Percentiles rank a stretch among this genome's conserved stretches.
These are phyloP conservation scores for Sapria himalayana DNA, from an alignment of 345 rosid species.

Conservation along the genomic window DNA sequence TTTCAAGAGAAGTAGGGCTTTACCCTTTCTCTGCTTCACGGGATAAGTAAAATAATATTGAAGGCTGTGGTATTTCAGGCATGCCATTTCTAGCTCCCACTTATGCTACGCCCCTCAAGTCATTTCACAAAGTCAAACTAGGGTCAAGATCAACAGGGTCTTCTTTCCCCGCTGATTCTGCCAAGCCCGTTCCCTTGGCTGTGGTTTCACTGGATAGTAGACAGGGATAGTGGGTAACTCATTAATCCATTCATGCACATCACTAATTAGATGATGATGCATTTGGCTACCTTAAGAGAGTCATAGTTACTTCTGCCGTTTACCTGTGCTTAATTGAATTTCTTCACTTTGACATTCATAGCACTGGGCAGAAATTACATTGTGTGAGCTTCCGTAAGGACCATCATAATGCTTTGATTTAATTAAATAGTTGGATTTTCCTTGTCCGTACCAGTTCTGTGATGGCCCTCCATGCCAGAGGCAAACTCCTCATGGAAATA, in stretches of 20 bases:
- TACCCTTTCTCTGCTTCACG: no score
- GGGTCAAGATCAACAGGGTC: conserved; percentile 12
- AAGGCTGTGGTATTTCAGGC: no score
- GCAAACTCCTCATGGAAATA: neutral
- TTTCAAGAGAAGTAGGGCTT: no score
- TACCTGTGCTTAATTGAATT: conserved; percentile 5
- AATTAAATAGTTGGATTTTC: conserved; percentile 4
- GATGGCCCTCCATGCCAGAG: neutral
- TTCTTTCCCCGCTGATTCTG: conserved; percentile 10
- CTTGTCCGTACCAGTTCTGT: conserved; percentile 3
- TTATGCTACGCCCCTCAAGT: no score
- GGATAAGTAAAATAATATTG: no score
- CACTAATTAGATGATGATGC: conserved; percentile 11
- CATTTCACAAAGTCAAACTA: conserved; percentile 8
- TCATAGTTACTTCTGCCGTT: no score
- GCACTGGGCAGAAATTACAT: conserved; percentile 6
- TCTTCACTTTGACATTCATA: conserved; percentile 7
- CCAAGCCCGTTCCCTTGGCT: conserved; percentile 11
- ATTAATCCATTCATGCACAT: conserved; percentile 9
- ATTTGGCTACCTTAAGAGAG: no score
- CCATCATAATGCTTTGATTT: conserved; percentile 4
- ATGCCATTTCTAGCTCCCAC: no score
- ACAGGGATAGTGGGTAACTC: conserved; percentile 12
- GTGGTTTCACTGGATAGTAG: conserved; percentile 16
- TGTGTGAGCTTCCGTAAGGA: conserved; percentile 7